Base-by-base conservation (phyloP, 2,329 filamentous ascomycete species). In the Aspergillus ustus region DNA sequence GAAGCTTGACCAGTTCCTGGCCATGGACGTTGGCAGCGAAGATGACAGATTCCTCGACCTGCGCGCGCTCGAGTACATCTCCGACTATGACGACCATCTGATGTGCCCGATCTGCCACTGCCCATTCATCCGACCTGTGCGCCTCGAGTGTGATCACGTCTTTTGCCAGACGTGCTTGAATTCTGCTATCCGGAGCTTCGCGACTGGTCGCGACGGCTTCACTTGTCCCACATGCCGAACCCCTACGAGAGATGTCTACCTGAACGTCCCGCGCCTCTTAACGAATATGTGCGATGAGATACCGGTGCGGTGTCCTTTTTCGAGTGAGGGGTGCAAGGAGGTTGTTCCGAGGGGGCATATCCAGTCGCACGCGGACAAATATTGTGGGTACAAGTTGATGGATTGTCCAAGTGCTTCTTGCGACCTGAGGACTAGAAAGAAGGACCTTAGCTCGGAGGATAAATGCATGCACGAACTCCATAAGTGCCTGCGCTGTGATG, bases 31-130 rank as follows among this genome's bases (percentile, higher is more conserved):
- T 50, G 65, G 64, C 58, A 65, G 63, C 64, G 71, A 71, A 54
- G 60, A 61, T 56, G 72, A 75, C 45, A 70, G 72, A 55, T 60
- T 70, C 7, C 75, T 87, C 63, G 87, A 89, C 70, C 73, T 88
- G 52, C 81, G 85, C 58, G 72, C 79, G 43, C 81, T 89, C 66
- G 86, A 89, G 61, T 86, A 87, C 75, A 80, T 86, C 60, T 76
- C 80, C 54, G 72, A 75, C 29, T 84, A 84, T 70, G 85, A 89
- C 70, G 80, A 80, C 63, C 87, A 89, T 69, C 79, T 89, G 54
- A 83, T 87, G 77, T 89, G 87, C 70, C 82, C 86, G 17, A 89
- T 89, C 65, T 89, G 87, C 73, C 85, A 86, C 69, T 85, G 84
- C 63, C 84, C 87, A 7, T 87, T 88, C 68, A 81, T 88, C 58